Base-by-base conservation (phyloP, 2,329 filamentous ascomycete genomes). In the Grosmannia clavigera region DNA sequence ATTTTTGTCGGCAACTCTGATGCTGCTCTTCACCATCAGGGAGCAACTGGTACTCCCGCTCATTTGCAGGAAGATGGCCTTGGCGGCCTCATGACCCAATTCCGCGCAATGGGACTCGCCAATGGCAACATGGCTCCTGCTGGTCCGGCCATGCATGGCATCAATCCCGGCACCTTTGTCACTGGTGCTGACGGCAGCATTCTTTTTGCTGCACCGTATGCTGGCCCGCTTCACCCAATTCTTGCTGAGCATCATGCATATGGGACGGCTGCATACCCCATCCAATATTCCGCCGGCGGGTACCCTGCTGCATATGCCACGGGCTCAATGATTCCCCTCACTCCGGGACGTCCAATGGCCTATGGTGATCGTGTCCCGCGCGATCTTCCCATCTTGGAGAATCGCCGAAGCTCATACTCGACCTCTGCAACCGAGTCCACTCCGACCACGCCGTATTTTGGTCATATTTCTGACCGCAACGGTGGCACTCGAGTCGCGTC, bases 371-470 rank as follows among this genome's bases (percentile, higher is more conserved):
- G 77, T 38, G 70, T 75, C 56, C 76, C 77, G 57, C 67, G 76
- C 33, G 80, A 85, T 43, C 79, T 85, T 58, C 84, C 83, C 22
- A 80, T 76, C 38, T 74, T 86, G 35, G 83, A 86, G 65, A 85
- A 86, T 61, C 83, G 84, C 29, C 82, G 84, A 58, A 82, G 81
- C 19, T 86, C 84, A 2, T 86, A 86, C 70, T 86, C 84, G 1
- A 86, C 84, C 33, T 69, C 67, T 12, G 67, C 66, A 2, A 86
- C 79, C 4, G 84, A 86, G 70, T 87, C 84, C 9, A 80, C 82
- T 31, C 81, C 83, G 3, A 80, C 84, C 5, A 88, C 83, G 35
- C 85, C 86, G 0, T 83, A 83, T 67, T 86, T 85, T 64, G 81
- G 79, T 60, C 77, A 78, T 57, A 72, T 79, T 64, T 76, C 78